Conservation (phyloP, 352 stramenopile genomes). For the Phytophthora macrochlamydospora region DNA sequence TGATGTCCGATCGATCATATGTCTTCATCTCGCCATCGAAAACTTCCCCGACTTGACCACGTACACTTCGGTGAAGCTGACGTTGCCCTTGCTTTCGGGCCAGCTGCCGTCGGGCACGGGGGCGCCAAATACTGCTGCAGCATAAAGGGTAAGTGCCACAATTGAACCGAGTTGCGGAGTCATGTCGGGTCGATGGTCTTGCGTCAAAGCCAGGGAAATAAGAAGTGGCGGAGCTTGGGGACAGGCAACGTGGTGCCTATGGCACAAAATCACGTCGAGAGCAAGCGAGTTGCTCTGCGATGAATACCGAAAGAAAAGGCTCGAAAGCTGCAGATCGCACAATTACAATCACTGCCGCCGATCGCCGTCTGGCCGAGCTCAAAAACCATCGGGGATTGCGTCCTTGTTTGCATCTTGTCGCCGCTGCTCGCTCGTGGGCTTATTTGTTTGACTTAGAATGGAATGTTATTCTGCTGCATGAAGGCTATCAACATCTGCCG, state of each 20-base stretch:
- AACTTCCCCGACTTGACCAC: conserved; percentile 36
- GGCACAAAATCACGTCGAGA: conserved; percentile 6
- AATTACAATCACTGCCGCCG: no score
- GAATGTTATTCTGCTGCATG: conserved; percentile 86
- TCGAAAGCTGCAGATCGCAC: not conserved
- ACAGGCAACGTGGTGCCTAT: not conserved
- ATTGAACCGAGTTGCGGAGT: conserved; percentile 3
- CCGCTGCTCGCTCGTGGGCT: not conserved
- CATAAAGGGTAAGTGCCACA: conserved; percentile 2
- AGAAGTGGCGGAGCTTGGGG: not conserved
- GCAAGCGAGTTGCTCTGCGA: not conserved
- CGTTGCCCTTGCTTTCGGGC: conserved; percentile 21
- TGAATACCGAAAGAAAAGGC: not conserved
- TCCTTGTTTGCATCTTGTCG: not conserved
- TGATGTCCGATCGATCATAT: conserved; percentile 30
- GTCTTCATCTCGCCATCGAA: conserved; percentile 51
- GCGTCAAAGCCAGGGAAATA: not conserved
- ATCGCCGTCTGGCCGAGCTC: no score
- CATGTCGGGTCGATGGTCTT: not conserved
- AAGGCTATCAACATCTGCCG: conserved; percentile 77
- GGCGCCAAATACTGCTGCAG: conserved; percentile 5
- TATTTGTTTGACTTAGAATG: conserved; percentile 26
- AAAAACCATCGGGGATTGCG: not conserved
- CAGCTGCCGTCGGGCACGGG: conserved; percentile 24
- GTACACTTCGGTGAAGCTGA: conserved; percentile 27